phyloP scores from a whole-genome alignment of 1,284 basidiomycete species.

The Trichosporon ovoides region DNA sequence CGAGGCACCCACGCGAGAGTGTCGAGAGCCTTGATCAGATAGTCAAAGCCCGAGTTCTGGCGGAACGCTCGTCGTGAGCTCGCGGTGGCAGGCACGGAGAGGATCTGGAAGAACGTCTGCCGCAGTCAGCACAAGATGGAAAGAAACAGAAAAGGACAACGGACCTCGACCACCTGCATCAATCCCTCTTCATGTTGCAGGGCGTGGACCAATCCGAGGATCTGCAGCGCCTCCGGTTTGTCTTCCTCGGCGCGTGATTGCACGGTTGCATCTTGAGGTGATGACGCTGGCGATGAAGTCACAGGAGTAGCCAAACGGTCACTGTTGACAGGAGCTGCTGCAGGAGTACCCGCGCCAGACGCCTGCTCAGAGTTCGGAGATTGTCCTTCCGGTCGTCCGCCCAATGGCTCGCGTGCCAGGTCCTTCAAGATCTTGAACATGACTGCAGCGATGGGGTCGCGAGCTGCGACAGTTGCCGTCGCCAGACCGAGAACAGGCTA shows the following conservation, averaged over 20 bases:
- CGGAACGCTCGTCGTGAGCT: constrained; percentile 30
- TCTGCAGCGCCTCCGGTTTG: constrained; percentile 27
- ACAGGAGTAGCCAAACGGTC: background rate
- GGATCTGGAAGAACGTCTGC: constrained; percentile 38
- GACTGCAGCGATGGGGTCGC: background rate
- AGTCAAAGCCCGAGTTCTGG: constrained; percentile 30
- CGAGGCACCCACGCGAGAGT: constrained; percentile 25
- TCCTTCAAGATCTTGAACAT: constrained; percentile 49
- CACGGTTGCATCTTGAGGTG: background rate
- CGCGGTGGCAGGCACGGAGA: constrained; percentile 22
- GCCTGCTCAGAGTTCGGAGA: background rate
- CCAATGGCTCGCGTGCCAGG: constrained; percentile 38
- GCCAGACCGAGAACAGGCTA: background rate
- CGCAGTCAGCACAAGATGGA: constrained; percentile 3
- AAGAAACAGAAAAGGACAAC: no score
- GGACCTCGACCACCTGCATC: constrained; percentile 41
- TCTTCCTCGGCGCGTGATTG: constrained; percentile 10
- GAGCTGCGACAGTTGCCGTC: background rate
- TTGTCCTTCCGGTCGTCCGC: constrained; percentile 8
- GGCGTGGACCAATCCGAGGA: constrained; percentile 27
- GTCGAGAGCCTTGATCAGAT: constrained; percentile 21
- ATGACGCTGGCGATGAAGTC: background rate
- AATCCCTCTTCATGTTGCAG: constrained; percentile 21
- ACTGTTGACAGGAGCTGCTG: background rate
- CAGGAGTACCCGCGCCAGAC: background rate